These are phyloP conservation scores for Punica granatum DNA, from an alignment of 345 rosid genomes.

Conservation along the genomic window DNA sequence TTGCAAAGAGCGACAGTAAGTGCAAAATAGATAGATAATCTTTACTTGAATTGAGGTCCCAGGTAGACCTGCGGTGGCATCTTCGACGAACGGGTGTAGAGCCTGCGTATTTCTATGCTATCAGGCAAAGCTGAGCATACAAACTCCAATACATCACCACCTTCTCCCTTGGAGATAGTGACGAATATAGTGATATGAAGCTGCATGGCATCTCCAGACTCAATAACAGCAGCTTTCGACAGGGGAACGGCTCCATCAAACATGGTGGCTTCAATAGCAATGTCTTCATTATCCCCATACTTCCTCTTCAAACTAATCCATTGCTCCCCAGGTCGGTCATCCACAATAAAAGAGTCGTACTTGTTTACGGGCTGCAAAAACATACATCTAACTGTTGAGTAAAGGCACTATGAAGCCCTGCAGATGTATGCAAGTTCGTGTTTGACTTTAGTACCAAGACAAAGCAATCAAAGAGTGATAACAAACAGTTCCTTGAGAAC, in stretches of 20 bases:
- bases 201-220: slow-evolving; percentile 26
- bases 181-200: slow-evolving; percentile 71
- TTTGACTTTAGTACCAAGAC: not conserved
- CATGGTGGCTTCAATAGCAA: slow-evolving; percentile 79
- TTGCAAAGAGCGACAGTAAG: not conserved
- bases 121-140: slow-evolving; percentile 85
- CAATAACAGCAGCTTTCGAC: slow-evolving; percentile 22
- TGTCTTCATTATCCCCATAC: slow-evolving; percentile 56
- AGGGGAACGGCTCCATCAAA: slow-evolving; percentile 60
- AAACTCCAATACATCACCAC: slow-evolving; percentile 50
- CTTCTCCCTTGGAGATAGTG: slow-evolving; percentile 48
- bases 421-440: not conserved
- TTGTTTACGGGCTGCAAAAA: slow-evolving; percentile 32
- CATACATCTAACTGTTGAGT: not conserved
- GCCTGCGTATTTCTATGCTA: slow-evolving; percentile 47
- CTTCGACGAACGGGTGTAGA: slow-evolving; percentile 35
- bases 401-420: not conserved
- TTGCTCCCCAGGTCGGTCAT: slow-evolving; percentile 73
- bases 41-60: slow-evolving; percentile 82
- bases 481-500: not conserved
- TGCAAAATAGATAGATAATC: slow-evolving; percentile 6
- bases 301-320: slow-evolving; percentile 67
- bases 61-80: slow-evolving; percentile 26
- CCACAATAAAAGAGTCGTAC: slow-evolving; percentile 46
- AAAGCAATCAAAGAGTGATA: not conserved